Percentiles rank a stretch among this genome's conserved stretches.
Evolutionary conservation across 208 protist genomes (phyloP).

Genomic region (Blastocrithidia nonstop): DNA sequence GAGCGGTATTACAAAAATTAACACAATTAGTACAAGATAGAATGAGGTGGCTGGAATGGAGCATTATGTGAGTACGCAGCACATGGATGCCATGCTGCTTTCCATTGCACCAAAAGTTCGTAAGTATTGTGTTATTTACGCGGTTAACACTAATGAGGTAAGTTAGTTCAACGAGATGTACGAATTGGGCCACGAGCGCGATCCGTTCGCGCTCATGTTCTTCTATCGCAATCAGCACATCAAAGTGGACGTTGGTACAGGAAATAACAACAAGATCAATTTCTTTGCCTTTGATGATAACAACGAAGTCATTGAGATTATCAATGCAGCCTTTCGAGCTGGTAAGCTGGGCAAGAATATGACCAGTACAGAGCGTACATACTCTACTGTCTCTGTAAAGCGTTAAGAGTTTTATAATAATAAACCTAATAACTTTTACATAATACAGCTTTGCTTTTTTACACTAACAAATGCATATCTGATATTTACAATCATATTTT

Average conservation of each 20-base stretch:
- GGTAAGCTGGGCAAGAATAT: conserved; percentile 91
- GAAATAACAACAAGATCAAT: conserved; percentile 99
- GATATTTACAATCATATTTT: too few species aligned
- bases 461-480: too few species aligned
- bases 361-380: conserved; percentile 94
- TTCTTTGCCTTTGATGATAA: conserved; percentile 90
- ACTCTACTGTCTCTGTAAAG: conserved; percentile 73
- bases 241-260: conserved; percentile 97
- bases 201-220: conserved; percentile 98
- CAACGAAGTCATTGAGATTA: conserved; percentile 96
- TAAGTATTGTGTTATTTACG: conserved; percentile 68
- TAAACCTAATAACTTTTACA: too few species aligned
- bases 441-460: too few species aligned
- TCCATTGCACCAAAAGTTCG: conserved; percentile 61
- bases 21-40: not conserved
- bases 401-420: conserved; percentile 4
- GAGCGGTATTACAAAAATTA: not conserved
- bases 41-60: conserved; percentile 9
- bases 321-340: conserved; percentile 93
- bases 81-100: conserved; percentile 53
- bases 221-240: conserved; percentile 99
- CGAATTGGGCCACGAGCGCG: conserved; percentile 91
- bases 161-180: conserved; percentile 98
- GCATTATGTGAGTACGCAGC: conserved; percentile 46
- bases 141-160: conserved; percentile 74